A percentile compares a stretch with the other conserved stretches of the same genome.
Conservation (phyloP, 768 basidiomycete species). For the Tubosaeta sp. region DNA sequence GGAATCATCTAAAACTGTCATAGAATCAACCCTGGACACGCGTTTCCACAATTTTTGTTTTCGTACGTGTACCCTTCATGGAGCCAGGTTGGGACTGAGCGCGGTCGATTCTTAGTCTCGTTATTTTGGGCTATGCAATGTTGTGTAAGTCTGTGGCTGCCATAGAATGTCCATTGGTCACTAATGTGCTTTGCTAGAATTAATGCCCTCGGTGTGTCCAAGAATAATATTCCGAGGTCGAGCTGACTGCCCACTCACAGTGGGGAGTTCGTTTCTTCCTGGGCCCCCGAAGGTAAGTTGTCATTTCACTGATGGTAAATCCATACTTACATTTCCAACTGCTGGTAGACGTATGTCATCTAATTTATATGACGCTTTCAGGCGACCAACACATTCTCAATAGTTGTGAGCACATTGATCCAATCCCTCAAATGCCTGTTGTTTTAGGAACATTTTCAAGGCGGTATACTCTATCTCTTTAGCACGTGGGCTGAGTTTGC, state of each 20-base stretch:
- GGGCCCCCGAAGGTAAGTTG: neutral
- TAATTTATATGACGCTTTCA: neutral
- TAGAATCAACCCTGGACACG: conserved; percentile 8
- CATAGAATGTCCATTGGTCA: too few species aligned
- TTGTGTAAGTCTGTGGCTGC: neutral
- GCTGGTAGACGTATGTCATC: neutral
- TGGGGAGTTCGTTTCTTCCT: neutral
- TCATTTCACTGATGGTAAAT: neutral
- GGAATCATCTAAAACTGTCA: neutral
- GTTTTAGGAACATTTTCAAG: neutral
- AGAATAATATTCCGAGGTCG: neutral
- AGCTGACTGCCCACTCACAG: neutral
- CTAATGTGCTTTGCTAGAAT: neutral
- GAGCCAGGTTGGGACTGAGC: neutral
- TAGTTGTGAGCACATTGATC: neutral
- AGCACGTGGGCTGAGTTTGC: neutral
- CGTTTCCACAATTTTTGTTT: conserved; percentile 6
- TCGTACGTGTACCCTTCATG: conserved; percentile 2
- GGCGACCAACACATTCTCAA: neutral
- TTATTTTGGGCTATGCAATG: neutral
- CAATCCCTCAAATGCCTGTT: neutral
- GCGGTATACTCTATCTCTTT: neutral
- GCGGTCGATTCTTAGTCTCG: neutral
- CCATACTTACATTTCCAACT: neutral
- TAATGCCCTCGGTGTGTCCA: neutral